Conservation (phyloP, 768 basidiomycete species). For the Tulasnella sp. region DNA sequence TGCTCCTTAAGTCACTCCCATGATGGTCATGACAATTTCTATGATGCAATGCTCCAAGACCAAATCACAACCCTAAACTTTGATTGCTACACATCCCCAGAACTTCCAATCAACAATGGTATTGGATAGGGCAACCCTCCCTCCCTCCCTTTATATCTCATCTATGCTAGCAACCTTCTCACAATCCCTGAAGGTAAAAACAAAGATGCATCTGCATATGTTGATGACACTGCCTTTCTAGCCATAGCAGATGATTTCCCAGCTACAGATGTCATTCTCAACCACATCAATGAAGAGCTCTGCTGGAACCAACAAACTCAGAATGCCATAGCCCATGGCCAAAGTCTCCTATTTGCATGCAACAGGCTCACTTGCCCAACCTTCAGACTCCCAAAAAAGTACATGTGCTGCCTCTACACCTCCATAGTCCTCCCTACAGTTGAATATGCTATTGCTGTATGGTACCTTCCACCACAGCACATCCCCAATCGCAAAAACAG, state of each 20-base stretch:
- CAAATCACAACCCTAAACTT: too few relatives aligned
- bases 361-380: background rate
- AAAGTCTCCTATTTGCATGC: background rate
- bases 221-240: too few relatives aligned
- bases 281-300: background rate
- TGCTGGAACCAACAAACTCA: background rate
- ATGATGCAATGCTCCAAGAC: background rate
- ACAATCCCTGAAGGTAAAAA: too few relatives aligned
- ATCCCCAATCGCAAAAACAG: background rate
- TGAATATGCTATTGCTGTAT: background rate
- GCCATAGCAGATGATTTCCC: too few relatives aligned
- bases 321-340: background rate
- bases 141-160: conserved; percentile 17
- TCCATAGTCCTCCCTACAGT: background rate
- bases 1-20: too few relatives aligned
- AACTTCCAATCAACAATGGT: background rate
- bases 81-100: too few relatives aligned
- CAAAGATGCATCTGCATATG: too few relatives aligned
- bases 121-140: conserved; percentile 18
- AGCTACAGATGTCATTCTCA: too few relatives aligned
- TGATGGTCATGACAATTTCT: too few relatives aligned
- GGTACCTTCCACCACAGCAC: background rate
- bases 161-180: conserved; percentile 16
- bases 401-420: background rate
- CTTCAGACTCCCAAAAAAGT: background rate